A percentile compares a stretch with the other conserved stretches of the same genome.
These are phyloP conservation scores for Curvularia lunata DNA, from an alignment of 2,329 filamentous ascomycete genomes.

Conservation along the genomic window DNA sequence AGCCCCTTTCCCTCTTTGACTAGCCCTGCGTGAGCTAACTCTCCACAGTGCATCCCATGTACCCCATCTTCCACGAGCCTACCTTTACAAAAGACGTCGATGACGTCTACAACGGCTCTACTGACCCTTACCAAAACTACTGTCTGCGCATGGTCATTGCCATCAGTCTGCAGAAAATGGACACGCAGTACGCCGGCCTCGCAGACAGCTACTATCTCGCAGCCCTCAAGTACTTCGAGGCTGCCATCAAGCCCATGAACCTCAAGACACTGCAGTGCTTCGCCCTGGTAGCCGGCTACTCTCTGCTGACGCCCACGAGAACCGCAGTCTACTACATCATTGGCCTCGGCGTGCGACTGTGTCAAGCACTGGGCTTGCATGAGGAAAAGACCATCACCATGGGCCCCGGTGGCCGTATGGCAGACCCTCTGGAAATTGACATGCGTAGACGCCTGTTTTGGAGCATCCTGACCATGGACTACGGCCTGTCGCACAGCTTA, in stretches of 20 bases:
- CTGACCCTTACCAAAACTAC: conserved; percentile 85
- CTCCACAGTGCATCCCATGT: conserved; percentile 78
- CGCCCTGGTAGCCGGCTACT: conserved; percentile 86
- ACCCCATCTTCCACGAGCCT: conserved; percentile 84
- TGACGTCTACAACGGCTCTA: conserved; percentile 77
- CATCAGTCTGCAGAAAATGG: conserved; percentile 91
- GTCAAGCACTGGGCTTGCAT: conserved; percentile 84
- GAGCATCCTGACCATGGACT: conserved; percentile 88
- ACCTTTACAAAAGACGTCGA: conserved; percentile 78
- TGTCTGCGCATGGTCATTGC: conserved; percentile 89
- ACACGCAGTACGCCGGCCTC: conserved; percentile 86
- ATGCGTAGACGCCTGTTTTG: conserved; percentile 88
- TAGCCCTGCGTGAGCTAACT: conserved; percentile 21
- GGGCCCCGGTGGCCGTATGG: conserved; percentile 63
- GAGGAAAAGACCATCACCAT: conserved; percentile 86
- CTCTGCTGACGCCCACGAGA: conserved; percentile 85
- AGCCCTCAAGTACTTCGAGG: conserved; percentile 83
- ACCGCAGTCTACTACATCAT: conserved; percentile 94
- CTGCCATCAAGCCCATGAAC: conserved; percentile 85
- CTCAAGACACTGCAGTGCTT: conserved; percentile 90
- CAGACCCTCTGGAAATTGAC: conserved; percentile 80
- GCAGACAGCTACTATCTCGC: conserved; percentile 95
- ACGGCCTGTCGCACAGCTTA: conserved; percentile 83
- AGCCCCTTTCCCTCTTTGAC: background rate
- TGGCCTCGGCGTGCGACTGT: conserved; percentile 84